Base-by-base conservation (phyloP, 495 filamentous ascomycete species). In the Penicillium antarcticum region DNA sequence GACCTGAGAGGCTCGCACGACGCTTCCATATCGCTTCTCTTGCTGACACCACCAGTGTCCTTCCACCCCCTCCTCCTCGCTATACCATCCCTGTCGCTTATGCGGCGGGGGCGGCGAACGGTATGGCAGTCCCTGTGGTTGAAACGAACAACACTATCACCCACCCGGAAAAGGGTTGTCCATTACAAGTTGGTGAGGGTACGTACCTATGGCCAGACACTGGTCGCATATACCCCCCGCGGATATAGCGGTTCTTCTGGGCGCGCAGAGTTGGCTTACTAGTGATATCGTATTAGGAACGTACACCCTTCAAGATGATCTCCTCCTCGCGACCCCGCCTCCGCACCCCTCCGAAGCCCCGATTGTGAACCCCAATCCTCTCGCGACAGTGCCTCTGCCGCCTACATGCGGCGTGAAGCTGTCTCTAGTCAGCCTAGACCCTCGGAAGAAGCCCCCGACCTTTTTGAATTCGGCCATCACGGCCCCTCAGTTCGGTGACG, bases 131-230 rank as follows among this genome's bases (percentile, higher is more conserved):
- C 33, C 86, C 87, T 10, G 81, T 92, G 56, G 83, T 94, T 57
- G 94, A 98, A 75, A 96, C 92, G 43, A 95, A 91, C 69, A 97
- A 97, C 58, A 83, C 83, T 21, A 77, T 98, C 48, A 78, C 78
- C 33, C 87, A 89, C 66, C 91, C 91, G 14, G 81, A 83, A 42
- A 87, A 87, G 26, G 73, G 73, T 17, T 77, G 74, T 56, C 84
- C 89, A 34, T 81, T 98, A 48, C 84, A 95, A 43, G 92, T 90
- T 31, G 94, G 94, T 69, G 94, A 98, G 85, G 94, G 91, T 91
- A 54, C 29, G 56, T 55, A 23, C 3, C 21, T 23, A 12, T 14
- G 24, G 13, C 14, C 10, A 16, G 21, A n/a, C 16, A 11, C n/a
- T 33, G 6, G 10, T 37, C 8, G 42, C n/a, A 55, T 4, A 8